These are phyloP conservation scores for Nemania sp. DNA, from an alignment of 2,329 filamentous ascomycete genomes.

Conservation along the genomic window DNA sequence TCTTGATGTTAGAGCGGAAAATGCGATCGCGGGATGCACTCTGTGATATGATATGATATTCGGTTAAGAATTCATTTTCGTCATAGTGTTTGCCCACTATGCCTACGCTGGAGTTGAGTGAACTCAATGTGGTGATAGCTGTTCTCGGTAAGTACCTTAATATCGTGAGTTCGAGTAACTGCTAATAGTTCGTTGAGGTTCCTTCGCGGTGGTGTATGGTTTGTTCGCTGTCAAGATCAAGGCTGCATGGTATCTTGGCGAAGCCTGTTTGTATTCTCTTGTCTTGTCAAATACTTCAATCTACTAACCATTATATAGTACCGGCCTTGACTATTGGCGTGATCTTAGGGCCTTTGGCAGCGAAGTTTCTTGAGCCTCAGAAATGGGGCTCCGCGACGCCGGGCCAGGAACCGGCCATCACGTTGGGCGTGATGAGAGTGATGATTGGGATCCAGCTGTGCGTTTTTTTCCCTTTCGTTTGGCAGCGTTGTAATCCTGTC, in stretches of 20 bases:
- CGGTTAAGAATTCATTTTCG: background rate
- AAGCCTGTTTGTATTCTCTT: conserved; percentile 49
- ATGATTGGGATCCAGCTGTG: conserved; percentile 64
- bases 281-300: background rate
- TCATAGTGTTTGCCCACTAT: conserved; percentile 36
- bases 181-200: conserved; percentile 39
- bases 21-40: background rate
- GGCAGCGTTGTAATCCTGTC: too few relatives aligned
- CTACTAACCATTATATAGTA: conserved; percentile 42
- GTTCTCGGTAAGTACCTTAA: conserved; percentile 45
- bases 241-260: conserved; percentile 56
- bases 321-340: conserved; percentile 59
- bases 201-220: conserved; percentile 53
- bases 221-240: conserved; percentile 57
- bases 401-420: conserved; percentile 45
- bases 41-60: conserved; percentile 1
- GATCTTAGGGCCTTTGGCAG: conserved; percentile 56
- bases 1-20: conserved; percentile 5
- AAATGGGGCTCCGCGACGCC: conserved; percentile 44
- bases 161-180: background rate
- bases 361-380: conserved; percentile 54
- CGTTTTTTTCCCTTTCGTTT: conserved; percentile 22
- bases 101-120: conserved; percentile 53
- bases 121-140: conserved; percentile 56
- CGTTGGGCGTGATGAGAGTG: conserved; percentile 56